Percentiles rank a stretch among this genome's conserved stretches.
phyloP scores from a whole-genome alignment of 176 grass and related monocot genomes.

The Paspalum vaginatum region DNA sequence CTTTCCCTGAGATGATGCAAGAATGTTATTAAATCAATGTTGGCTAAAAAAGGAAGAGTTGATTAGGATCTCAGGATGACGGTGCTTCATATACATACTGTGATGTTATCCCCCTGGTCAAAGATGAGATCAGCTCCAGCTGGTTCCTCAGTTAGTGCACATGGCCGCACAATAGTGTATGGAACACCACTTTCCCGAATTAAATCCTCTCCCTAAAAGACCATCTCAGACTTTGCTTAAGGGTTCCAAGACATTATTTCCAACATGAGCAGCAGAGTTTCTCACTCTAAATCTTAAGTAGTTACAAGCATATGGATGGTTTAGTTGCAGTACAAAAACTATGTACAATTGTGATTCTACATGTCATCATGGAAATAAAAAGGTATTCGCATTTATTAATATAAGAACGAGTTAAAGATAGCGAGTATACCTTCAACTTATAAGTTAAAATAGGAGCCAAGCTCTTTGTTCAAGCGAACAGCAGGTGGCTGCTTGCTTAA shows the following conservation, averaged over 20 bases:
- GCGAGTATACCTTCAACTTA: constrained; percentile 72
- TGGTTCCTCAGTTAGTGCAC: constrained; percentile 91
- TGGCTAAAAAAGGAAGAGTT: neutral
- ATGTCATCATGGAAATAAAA: neutral
- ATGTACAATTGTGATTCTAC: constrained; percentile 9
- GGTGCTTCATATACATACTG: constrained; percentile 47
- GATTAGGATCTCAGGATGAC: constrained; percentile 13
- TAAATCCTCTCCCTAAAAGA: constrained; percentile 89
- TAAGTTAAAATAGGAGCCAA: constrained; percentile 93
- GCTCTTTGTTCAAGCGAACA: constrained; percentile 95
- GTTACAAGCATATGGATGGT: constrained; percentile 36
- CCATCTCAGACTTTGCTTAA: constrained; percentile 4
- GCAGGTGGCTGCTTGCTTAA: constrained; percentile 97
- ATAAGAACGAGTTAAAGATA: neutral
- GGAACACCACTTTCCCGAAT: constrained; percentile 86
- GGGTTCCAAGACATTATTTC: neutral
- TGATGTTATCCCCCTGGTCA: constrained; percentile 98
- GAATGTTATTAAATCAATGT: constrained; percentile 6
- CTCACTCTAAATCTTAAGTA: neutral
- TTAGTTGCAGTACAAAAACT: constrained; percentile 34
- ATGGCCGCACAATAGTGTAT: constrained; percentile 78
- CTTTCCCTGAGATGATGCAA: constrained; percentile 68
- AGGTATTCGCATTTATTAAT: constrained; percentile 3
- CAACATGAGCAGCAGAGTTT: neutral
- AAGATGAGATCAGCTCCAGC: constrained; percentile 96